Percentiles rank a stretch among this genome's conserved stretches.
Evolutionary conservation across 768 basidiomycete species (phyloP).

Genomic region (Boletus reticulatus): DNA sequence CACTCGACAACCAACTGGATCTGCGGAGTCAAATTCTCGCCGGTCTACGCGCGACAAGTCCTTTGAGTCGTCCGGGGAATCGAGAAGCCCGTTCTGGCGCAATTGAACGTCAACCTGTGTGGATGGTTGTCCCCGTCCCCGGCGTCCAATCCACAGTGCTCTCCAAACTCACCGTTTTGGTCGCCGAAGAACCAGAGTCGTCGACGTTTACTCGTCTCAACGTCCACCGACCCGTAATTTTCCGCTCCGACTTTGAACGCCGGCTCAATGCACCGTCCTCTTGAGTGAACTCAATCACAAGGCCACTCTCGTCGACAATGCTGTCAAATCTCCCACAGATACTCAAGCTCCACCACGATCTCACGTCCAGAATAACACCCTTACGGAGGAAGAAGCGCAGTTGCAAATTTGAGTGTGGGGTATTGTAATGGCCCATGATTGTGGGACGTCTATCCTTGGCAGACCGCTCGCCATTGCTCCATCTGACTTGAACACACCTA

Average conservation of each 20-base stretch:
- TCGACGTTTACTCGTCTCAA: slow-evolving; percentile 81
- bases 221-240: slow-evolving; percentile 74
- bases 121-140: too few relatives aligned
- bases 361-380: slow-evolving; percentile 57
- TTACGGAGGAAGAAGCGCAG: slow-evolving; percentile 75
- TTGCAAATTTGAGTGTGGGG: slow-evolving; percentile 84
- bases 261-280: slow-evolving; percentile 57
- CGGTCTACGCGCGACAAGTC: too few relatives aligned
- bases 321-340: slow-evolving; percentile 33
- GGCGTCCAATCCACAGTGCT: slow-evolving; percentile 16
- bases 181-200: slow-evolving; percentile 70
- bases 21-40: too few relatives aligned
- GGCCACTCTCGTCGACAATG: slow-evolving; percentile 50
- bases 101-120: too few relatives aligned
- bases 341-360: slow-evolving; percentile 73
- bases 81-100: too few relatives aligned
- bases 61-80: too few relatives aligned
- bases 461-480: slow-evolving; percentile 82
- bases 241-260: slow-evolving; percentile 64
- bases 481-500: slow-evolving; percentile 80
- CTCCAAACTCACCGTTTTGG: slow-evolving; percentile 51
- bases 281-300: slow-evolving; percentile 79
- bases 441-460: slow-evolving; percentile 82
- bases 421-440: slow-evolving; percentile 82
- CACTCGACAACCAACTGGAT: too few relatives aligned